Evolutionary conservation across 2,329 filamentous ascomycete genomes (phyloP), one percentile per base, ranked within the genome.

Genomic region (Aspergillus udagawae): DNA sequence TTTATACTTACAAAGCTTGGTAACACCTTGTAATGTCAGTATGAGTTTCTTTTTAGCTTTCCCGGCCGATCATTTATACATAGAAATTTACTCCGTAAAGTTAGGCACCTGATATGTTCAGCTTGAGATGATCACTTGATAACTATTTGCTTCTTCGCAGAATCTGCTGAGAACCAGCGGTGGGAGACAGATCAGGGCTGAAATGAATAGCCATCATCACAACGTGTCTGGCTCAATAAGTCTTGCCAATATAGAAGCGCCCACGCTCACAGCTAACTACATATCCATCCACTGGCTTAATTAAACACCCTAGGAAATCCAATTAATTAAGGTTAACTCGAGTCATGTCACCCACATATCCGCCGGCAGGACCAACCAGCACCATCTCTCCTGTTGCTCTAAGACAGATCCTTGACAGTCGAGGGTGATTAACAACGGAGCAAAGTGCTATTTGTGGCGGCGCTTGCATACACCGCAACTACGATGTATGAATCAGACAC

Each of bases 71-170:
- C 57, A 47, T 54, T 53, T 49, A 49, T 47, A 56, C 54, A 54
- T 58, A 50, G 42, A 48, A 55, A 55, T 32, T 27, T 25, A 20
- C 35, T 12, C 10, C 23, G 3, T 25, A 17, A 5, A 45, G n/a
- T 6, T 27, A 28, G 21, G 23, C n/a, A 48, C 25, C 47, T 45
- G 51, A 57, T 47, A 9, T 27, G 45, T 50, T 49, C 35, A n/a
- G 12, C 42, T 27, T 12, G 42, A 53, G 51, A 57, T 65, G 58
- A 61, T 64, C 56, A 53, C 41, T 59, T 57, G 51, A 51, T 53
- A 12, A 41, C 29, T 54, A 3, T 55, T 60, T 57, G 38, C 52
- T 58, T 53, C 14, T n/a, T 25, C 25, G n/a, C 29, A 25, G 17
- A 32, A 20, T 17, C 42, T n/a, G 14, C 20, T 29, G 4, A 28